Evolutionary conservation across 2,329 filamentous ascomycete genomes (phyloP).

Genomic region (Fusarium torreyae): DNA sequence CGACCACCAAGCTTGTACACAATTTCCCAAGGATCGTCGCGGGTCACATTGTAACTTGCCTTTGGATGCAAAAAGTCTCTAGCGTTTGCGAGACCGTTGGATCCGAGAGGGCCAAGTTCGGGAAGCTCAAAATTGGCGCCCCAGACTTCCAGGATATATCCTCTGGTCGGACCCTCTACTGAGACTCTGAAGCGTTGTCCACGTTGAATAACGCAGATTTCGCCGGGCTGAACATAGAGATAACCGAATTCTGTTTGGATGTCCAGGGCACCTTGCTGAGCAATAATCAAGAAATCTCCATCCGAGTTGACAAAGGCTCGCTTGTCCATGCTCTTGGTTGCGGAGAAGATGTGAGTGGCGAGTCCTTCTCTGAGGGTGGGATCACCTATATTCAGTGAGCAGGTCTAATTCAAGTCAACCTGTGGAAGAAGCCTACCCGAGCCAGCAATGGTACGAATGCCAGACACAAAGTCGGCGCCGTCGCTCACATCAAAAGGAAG

Average conservation of each 20-base stretch:
- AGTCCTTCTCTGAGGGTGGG: conserved; percentile 65
- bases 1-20: conserved; percentile 74
- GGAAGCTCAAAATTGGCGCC: conserved; percentile 76
- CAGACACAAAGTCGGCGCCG: conserved; percentile 49
- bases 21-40: conserved; percentile 69
- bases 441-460: conserved; percentile 65
- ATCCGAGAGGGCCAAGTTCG: conserved; percentile 76
- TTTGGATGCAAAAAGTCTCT: conserved; percentile 76
- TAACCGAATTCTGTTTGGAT: conserved; percentile 78
- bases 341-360: conserved; percentile 64
- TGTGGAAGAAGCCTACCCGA: conserved; percentile 48
- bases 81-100: conserved; percentile 75
- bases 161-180: conserved; percentile 70
- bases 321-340: conserved; percentile 63
- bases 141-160: conserved; percentile 78
- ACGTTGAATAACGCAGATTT: conserved; percentile 76
- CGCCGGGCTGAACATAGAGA: conserved; percentile 76
- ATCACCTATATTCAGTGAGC: conserved; percentile 51
- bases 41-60: conserved; percentile 69
- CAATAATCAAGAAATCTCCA: conserved; percentile 77
- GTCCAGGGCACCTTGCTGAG: conserved; percentile 75
- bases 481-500: conserved; percentile 59
- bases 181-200: conserved; percentile 66
- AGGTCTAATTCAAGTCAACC: no score
- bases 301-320: conserved; percentile 71